Evolutionary conservation across 2,329 filamentous ascomycete genomes (phyloP).

Genomic region (Pochonia chlamydosporia): DNA sequence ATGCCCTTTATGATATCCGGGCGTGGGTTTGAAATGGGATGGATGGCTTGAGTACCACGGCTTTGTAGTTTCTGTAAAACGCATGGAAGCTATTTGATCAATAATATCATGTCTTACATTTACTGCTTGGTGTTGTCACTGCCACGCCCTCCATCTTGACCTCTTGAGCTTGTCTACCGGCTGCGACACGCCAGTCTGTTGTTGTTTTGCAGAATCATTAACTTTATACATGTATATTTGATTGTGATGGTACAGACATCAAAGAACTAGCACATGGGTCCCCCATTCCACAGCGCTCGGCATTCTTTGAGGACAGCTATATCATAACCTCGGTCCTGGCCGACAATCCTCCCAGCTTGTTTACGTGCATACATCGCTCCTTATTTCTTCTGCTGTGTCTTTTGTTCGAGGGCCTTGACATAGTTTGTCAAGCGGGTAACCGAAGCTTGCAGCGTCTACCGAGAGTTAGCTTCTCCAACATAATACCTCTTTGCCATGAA

Average conservation of each 20-base stretch:
- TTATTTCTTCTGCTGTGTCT: conserved; percentile 55
- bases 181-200: background rate
- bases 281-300: background rate
- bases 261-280: background rate
- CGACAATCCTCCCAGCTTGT: background rate
- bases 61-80: conserved; percentile 21
- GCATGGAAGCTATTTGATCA: conserved; percentile 12
- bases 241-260: conserved; percentile 1
- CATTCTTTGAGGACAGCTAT: background rate
- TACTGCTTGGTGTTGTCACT: background rate
- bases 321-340: background rate
- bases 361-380: background rate
- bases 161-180: too few relatives aligned
- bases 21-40: conserved; percentile 23
- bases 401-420: conserved; percentile 75
- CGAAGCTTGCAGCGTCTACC: conserved; percentile 76
- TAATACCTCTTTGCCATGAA: too few relatives aligned
- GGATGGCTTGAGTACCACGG: conserved; percentile 11
- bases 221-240: background rate
- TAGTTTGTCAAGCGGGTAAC: conserved; percentile 83
- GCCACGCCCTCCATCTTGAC: too few relatives aligned
- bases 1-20: conserved; percentile 25
- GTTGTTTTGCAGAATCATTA: background rate
- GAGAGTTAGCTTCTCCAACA: conserved; percentile 2
- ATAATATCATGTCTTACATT: background rate